Base-by-base conservation (phyloP, 768 basidiomycete genomes). In the Serendipita vermifera region DNA sequence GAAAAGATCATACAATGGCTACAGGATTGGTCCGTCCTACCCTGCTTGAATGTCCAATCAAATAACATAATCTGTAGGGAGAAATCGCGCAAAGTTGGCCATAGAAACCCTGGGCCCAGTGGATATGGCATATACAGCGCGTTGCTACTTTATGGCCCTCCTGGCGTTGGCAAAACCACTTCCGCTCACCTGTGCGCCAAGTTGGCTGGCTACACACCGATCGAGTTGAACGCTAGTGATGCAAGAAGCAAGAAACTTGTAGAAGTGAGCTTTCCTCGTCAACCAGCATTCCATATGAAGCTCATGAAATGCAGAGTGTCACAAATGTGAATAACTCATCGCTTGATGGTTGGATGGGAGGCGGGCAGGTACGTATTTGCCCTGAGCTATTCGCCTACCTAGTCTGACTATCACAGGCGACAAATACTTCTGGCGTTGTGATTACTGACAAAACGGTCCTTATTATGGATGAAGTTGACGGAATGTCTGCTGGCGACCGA, bases 381-480 rank as follows among this genome's bases (percentile, higher is more conserved):
- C 39, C 17, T 41, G 17, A 26, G 26, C 26, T 26, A 41, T 5
- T 33, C 27, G 38, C 55, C 13, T 13, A 32, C 14, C 57, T 57
- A 41, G 20, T 7, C 33, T 54, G 4, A 27, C 55, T 32, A 20
- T 33, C 33, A 24, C 57, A 78, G 82, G 69, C 69, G 20, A 80
- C 78, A 6, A 88, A 86, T 59, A 77, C 80, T 1, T 70, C 79
- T 1, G 92, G 86, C 2, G 73, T 93, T 2, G 65, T 72, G 14
- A 81, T 97, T 60, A 91, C 86, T 0, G 79, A 86, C 62, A 80
- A 75, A 66, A 79, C 86, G 0, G 89, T 91, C 61, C 72, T 99
- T 40, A 98, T 99, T 66, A 97, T 99, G 94, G 96, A 99, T 64
- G 96, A 99, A 67, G 94, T 98, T 2, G 96, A 99, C 61, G 96